Evolutionary conservation across 805 yeast species (phyloP), one percentile per base, ranked within the genome.

Genomic region (Candida ascalaphidarum): DNA sequence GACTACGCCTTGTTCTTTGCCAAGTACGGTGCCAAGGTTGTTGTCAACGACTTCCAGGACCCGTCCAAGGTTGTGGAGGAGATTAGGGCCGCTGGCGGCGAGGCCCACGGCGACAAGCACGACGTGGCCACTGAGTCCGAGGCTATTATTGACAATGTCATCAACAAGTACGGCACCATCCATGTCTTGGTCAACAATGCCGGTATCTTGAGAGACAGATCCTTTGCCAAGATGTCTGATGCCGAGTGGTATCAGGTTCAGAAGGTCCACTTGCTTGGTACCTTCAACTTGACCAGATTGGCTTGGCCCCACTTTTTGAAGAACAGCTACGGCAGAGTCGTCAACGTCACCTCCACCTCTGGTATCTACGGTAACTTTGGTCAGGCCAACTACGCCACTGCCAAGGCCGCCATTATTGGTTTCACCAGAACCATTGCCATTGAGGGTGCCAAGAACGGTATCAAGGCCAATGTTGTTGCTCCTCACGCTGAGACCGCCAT

Each of bases 281-380:
- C 95, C 17, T 86, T 62, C 61, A 70, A 78, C 46, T 72, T 89
- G 52, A 74, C 85, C 41, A 80, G 82, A 50, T 80, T 88, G 29
- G 95, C 89, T 7, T 89, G 96, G 96, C 96, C 96, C 21, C 62
- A 81, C 40, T 83, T 89, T 54, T 41, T 69, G 31, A 72, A 83
- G 51, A 85, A 88, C 58, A 74, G 77, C 42, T 68, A 71, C 30
- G 96, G 97, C 43, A 70, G 75, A 39, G 78, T 89, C 32, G 72
- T 89, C 41, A 89, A 89, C 58, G 83, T 94, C 25, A 72, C 96
- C 14, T 86, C 96, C 12, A 89, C 97, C 7, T 86, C 96, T 2
- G 98, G 97, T 40, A 86, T 89, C 43, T 89, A 89, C 56, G 98
- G 98, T 39, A 85, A 81, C 65, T 89, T 89, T 61, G 98, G 98